Percentiles rank a stretch among this genome's conserved stretches.
Conservation (phyloP, 495 filamentous ascomycete genomes). For the Penicillium arizonense region DNA sequence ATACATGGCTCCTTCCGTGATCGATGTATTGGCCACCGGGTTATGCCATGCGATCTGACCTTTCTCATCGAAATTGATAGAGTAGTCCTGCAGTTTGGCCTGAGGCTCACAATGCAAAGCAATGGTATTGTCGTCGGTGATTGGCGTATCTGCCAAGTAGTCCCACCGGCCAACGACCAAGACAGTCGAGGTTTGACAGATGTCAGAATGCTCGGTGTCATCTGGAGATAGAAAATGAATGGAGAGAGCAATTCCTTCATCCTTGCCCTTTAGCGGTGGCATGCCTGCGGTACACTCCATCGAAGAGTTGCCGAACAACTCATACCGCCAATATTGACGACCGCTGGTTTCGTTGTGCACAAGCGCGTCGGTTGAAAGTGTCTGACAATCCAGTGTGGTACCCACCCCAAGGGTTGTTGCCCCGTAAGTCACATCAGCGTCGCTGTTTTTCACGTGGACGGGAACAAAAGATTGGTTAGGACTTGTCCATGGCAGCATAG, state of each 20-base stretch:
- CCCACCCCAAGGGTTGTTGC: constrained; percentile 36
- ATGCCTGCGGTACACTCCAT: constrained; percentile 30
- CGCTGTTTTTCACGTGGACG: constrained; percentile 20
- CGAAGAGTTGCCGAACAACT: constrained; percentile 21
- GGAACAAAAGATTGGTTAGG: constrained; percentile 37
- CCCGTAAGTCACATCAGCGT: constrained; percentile 27
- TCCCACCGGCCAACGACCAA: constrained; percentile 43
- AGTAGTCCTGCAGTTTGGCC: constrained; percentile 24
- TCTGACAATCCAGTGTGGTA: constrained; percentile 25
- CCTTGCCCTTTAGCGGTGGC: constrained; percentile 19
- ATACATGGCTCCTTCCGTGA: constrained; percentile 33
- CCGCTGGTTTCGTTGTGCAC: constrained; percentile 10
- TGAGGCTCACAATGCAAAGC: constrained; percentile 39
- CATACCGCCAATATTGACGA: constrained; percentile 30
- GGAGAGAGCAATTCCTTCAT: constrained; percentile 30
- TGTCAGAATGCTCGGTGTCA: constrained; percentile 19
- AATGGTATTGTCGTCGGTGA: constrained; percentile 34
- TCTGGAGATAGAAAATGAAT: constrained; percentile 39
- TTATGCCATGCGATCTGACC: constrained; percentile 29
- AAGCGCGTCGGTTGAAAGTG: constrained; percentile 20
- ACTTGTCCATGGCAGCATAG: constrained; percentile 38
- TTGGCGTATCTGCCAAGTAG: constrained; percentile 23
- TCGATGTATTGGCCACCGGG: constrained; percentile 17
- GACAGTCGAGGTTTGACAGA: constrained; percentile 37
- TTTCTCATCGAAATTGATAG: constrained; percentile 32